phyloP scores from a whole-genome alignment of 352 stramenopile genomes.

The Pythium brassicae region DNA sequence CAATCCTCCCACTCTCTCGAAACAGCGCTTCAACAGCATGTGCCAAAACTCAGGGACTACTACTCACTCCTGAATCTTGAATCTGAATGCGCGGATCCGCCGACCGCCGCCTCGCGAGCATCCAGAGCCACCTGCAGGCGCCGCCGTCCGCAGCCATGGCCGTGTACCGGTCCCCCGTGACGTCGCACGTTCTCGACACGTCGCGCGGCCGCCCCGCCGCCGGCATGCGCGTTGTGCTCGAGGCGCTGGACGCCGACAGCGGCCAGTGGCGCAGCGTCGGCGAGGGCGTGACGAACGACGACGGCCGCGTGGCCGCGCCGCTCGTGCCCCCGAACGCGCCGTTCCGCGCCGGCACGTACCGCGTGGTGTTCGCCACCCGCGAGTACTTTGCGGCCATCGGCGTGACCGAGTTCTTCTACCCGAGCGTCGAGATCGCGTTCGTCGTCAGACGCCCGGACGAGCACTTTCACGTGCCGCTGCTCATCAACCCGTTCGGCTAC shows the following conservation, averaged over 20 bases:
- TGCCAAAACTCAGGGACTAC: not conserved
- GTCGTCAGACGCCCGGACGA: constrained; percentile 59
- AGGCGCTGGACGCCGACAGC: constrained; percentile 29
- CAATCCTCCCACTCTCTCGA: too few species aligned
- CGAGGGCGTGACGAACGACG: constrained; percentile 58
- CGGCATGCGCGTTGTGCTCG: constrained; percentile 68
- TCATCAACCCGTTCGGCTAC: constrained; percentile 88
- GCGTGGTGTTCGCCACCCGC: constrained; percentile 78
- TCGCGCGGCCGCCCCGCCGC: constrained; percentile 61
- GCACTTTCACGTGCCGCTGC: constrained; percentile 88
- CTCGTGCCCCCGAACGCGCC: constrained; percentile 36
- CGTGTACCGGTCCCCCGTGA: constrained; percentile 63
- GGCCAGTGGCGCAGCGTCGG: constrained; percentile 42
- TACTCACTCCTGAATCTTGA: not conserved
- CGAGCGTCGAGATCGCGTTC: constrained; percentile 79
- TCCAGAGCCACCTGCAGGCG: constrained; percentile 25
- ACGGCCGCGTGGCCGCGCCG: constrained; percentile 56
- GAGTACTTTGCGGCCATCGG: constrained; percentile 74
- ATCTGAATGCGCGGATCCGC: constrained; percentile 5
- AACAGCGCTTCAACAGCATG: not conserved
- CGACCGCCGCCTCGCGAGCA: constrained; percentile 19
- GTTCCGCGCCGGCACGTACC: constrained; percentile 59
- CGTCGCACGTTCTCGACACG: constrained; percentile 87
- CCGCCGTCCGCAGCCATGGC: constrained; percentile 7
- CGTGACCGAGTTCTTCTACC: constrained; percentile 82